These are phyloP conservation scores for Novymonas esmeraldas DNA, from an alignment of 208 protist species.

Conservation along the genomic window DNA sequence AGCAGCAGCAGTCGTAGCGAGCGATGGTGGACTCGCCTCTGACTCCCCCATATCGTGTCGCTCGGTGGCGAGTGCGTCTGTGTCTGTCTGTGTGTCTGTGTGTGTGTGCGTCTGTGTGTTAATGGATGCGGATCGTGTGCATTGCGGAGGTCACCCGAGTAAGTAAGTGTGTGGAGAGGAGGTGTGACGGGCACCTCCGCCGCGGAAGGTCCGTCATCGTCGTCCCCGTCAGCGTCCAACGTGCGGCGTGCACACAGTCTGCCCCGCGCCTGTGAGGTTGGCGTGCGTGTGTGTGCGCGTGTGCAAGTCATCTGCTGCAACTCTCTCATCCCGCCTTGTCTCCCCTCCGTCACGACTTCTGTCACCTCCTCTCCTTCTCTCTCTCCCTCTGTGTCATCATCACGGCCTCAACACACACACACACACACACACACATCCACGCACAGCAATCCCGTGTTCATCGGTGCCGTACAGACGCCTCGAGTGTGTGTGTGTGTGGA, in stretches of 20 bases:
- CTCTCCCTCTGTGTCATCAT: neutral
- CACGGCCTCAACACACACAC: neutral
- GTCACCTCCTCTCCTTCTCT: neutral
- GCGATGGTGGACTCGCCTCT: too few species aligned
- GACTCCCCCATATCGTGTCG: neutral
- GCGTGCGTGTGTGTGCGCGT: neutral
- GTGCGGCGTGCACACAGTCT: too few species aligned
- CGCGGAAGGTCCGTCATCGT: too few species aligned
- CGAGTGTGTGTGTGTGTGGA: conserved; percentile 3
- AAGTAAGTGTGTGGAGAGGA: too few species aligned
- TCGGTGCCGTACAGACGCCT: conserved; percentile 2
- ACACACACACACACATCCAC: neutral
- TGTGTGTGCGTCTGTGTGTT: too few species aligned
- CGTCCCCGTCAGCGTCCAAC: too few species aligned
- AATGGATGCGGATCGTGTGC: too few species aligned
- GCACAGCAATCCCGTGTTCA: neutral
- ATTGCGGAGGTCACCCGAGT: too few species aligned
- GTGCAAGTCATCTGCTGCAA: neutral
- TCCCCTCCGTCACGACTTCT: neutral
- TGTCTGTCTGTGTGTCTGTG: too few species aligned
- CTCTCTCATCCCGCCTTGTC: neutral
- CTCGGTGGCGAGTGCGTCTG: too few species aligned
- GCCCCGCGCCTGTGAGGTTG: too few species aligned
- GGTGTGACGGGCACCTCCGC: too few species aligned
- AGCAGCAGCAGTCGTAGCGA: conserved; percentile 1